Base-by-base conservation (phyloP, 495 filamentous ascomycete genomes). In the Xanthoparmelia taractica region DNA sequence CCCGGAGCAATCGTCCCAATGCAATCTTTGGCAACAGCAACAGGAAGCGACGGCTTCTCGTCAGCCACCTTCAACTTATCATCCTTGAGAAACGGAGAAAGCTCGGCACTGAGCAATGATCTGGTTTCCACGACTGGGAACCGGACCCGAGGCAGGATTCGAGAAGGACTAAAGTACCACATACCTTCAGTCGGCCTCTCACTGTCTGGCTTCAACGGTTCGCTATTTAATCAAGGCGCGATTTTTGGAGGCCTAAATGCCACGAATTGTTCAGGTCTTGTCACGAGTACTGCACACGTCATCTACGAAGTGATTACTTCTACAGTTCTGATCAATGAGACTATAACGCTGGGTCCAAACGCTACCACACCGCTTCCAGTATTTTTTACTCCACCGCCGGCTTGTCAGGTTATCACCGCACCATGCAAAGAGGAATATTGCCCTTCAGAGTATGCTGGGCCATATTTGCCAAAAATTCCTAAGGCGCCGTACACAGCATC, bases 351-450 rank as follows among this genome's bases (percentile, higher is more conserved):
- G 12, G 33, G 33, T 37, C 34, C 20, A n/a, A 58, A 58, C 20
- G 33, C 37, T 13, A 58, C 55, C 4, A 37, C 55, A 58, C 55
- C 55, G 20, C 33, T 38, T 36, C 55, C 55, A 23, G 37, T 58
- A 13, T 25, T 58, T 10, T 8, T 36, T 18, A 37, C 55, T 38
- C 55, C 55, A 7, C 33, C 37, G 36, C n/a, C 55, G 38, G 34
- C 55, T 58, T 58, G 55, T 18, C 37, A 23, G 25, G 38, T 33
- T 37, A 37, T 52, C 15, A 52, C 48, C 11, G 48, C 27, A 3
- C 25, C 27, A 17, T 52, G 48, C 25, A 17, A 52, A 18, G 27
- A 12, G 25, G 0, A 6, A 37, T 0, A 37, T 58, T 58, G 37
- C 33, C 55, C 55, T 36, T 58, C 55, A 38, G n/a, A n/a, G n/a